Conservation (phyloP, 345 rosid genomes). For the Aurinia saxatilis region DNA sequence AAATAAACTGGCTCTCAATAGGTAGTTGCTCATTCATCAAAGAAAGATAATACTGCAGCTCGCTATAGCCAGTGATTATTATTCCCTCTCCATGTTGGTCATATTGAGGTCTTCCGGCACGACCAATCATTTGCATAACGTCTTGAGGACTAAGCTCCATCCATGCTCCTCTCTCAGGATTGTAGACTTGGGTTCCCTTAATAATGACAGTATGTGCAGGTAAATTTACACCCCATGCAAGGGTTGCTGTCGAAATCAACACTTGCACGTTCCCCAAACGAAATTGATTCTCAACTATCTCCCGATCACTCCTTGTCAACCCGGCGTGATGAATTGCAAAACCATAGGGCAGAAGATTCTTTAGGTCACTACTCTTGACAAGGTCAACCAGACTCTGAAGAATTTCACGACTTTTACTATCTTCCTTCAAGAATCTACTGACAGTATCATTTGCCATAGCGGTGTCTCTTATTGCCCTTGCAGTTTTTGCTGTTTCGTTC, state of each 20-base stretch:
- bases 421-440: conserved; percentile 74
- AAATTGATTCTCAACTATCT: conserved; percentile 77
- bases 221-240: conserved; percentile 96
- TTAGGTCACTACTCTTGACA: conserved; percentile 74
- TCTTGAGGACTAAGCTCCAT: conserved; percentile 81
- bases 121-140: conserved; percentile 98
- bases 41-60: conserved; percentile 70
- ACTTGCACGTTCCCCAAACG: conserved; percentile 65
- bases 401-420: conserved; percentile 61
- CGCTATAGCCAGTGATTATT: conserved; percentile 78
- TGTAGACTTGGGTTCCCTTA: conserved; percentile 83
- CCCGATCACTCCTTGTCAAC: conserved; percentile 67
- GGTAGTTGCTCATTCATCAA: conserved; percentile 94
- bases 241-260: conserved; percentile 86
- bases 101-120: conserved; percentile 93
- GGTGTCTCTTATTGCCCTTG: conserved; percentile 62
- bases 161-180: conserved; percentile 91
- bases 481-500: conserved; percentile 86
- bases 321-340: conserved; percentile 96
- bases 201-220: conserved; percentile 88
- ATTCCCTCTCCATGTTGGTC: conserved; percentile 91
- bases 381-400: conserved; percentile 52
- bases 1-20: conserved; percentile 83
- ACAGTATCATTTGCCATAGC: conserved; percentile 80
- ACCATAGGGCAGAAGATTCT: conserved; percentile 77